Evolutionary conservation across 2,329 filamentous ascomycete species (phyloP), one percentile per base, ranked within the genome.

Genomic region (Ascochyta rabiei): DNA sequence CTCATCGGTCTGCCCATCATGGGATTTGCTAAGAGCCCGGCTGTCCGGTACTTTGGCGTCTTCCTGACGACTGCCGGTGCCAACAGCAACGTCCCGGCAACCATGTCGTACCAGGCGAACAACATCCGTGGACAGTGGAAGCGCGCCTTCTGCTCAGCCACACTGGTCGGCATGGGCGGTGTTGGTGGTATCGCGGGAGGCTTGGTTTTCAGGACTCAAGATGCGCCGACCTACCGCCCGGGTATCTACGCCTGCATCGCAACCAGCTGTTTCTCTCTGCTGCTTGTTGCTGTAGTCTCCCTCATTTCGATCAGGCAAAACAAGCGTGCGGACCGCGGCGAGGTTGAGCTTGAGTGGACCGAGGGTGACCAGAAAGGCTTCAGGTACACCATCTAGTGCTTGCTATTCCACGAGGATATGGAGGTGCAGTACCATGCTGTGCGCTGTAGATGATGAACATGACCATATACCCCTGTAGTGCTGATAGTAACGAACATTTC

Each of bases 111-210:
- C 77, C 90, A 93, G 77, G 89, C 90, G 37, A 95, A 93, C 77
- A 96, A 96, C 75, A 88, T 96, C 68, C 86, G 89, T 48, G 91
- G 90, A 0, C 90, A 95, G 76, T 96, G 90, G 90, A 96, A 93
- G 78, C 85, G 91, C 42, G 90, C 90, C 0, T 87, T 95, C 63
- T 88, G 86, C 71, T 89, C 86, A 55, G 89, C 90, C 2, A 88
- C 87, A 0, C 82, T 93, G 2, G 88, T 95, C 3, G 89, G 88
- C 1, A 85, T 89, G 44, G 90, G 90, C 7, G 90, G 89, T 2
- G 79, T 96, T 23, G 91, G 91, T 33, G 90, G 91, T 30, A 95
- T 95, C 59, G 84, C 85, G 1, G 89, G 89, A 23, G 85, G 84
- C 62, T 79, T 91, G 52, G 86, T 93, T 10, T 95, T 93, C 76